Conservation (phyloP, 495 filamentous ascomycete genomes). For the Penicillium verhagenii region DNA sequence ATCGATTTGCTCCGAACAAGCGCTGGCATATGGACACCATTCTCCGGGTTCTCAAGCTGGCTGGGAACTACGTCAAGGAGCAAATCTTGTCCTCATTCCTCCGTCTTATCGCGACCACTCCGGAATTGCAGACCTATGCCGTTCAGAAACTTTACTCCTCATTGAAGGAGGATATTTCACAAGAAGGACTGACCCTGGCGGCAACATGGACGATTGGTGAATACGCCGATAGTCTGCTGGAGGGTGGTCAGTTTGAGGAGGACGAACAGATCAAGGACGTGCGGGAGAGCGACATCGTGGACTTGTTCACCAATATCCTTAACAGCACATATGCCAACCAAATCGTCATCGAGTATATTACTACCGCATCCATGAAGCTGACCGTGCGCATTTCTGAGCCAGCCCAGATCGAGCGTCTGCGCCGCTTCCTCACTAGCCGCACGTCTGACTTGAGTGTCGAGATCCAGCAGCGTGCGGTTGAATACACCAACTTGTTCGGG, state of each 20-base stretch:
- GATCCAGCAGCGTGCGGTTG: slow-evolving; percentile 91
- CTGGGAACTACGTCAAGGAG: slow-evolving; percentile 96
- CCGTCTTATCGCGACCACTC: slow-evolving; percentile 88
- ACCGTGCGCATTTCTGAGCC: slow-evolving; percentile 82
- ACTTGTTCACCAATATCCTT: slow-evolving; percentile 86
- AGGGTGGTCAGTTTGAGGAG: slow-evolving; percentile 90
- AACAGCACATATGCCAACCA: slow-evolving; percentile 91
- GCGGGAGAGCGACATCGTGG: slow-evolving; percentile 84
- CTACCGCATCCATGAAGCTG: slow-evolving; percentile 93
- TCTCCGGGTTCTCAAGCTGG: slow-evolving; percentile 88
- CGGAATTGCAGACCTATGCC: slow-evolving; percentile 93
- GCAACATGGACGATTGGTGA: slow-evolving; percentile 99
- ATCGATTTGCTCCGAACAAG: slow-evolving; percentile 93
- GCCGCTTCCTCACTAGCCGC: slow-evolving; percentile 70
- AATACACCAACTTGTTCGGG: slow-evolving; percentile 90
- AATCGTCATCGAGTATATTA: slow-evolving; percentile 88
- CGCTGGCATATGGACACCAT: slow-evolving; percentile 98
- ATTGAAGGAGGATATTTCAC: slow-evolving; percentile 93
- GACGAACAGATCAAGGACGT: slow-evolving; percentile 90
- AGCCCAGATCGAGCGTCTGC: slow-evolving; percentile 79
- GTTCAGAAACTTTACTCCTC: slow-evolving; percentile 90
- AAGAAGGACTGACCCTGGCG: slow-evolving; percentile 89
- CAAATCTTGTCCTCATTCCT: slow-evolving; percentile 97
- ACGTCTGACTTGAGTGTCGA: slow-evolving; percentile 87
- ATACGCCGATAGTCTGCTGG: slow-evolving; percentile 85